Conservation (phyloP, 805 yeast genomes). For the Cyberlindnera saturnus region DNA sequence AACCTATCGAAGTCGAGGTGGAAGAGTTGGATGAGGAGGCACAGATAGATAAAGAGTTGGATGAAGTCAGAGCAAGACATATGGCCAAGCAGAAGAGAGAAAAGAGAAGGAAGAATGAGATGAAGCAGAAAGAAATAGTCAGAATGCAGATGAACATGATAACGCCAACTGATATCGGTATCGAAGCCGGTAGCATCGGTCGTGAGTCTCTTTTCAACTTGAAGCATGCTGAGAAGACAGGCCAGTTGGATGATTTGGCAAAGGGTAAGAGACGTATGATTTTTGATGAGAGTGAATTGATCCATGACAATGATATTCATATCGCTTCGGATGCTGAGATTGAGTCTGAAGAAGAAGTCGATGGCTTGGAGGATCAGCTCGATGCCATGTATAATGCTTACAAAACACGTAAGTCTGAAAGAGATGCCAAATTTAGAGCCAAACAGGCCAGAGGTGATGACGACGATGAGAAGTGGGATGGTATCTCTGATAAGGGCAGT, state of each 20-base stretch:
- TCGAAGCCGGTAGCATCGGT: slow-evolving; percentile 82
- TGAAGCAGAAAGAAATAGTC: slow-evolving; percentile 77
- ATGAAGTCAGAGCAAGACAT: slow-evolving; percentile 65
- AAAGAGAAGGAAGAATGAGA: slow-evolving; percentile 74
- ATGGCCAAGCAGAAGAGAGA: slow-evolving; percentile 69
- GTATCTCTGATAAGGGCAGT: slow-evolving; percentile 47
- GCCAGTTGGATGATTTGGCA: slow-evolving; percentile 64
- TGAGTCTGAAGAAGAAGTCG: slow-evolving; percentile 46
- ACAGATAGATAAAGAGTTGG: slow-evolving; percentile 79
- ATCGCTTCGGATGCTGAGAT: slow-evolving; percentile 40
- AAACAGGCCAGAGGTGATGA: slow-evolving; percentile 70
- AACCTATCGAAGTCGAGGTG: slow-evolving; percentile 42
- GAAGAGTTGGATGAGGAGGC: slow-evolving; percentile 82
- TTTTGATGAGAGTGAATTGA: slow-evolving; percentile 49
- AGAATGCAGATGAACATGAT: slow-evolving; percentile 96
- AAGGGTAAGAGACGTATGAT: slow-evolving; percentile 68
- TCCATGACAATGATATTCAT: slow-evolving; percentile 51
- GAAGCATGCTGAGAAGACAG: slow-evolving; percentile 82
- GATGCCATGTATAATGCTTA: slow-evolving; percentile 74
- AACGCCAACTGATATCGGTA: slow-evolving; percentile 87
- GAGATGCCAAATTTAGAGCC: slow-evolving; percentile 63
- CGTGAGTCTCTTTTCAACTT: slow-evolving; percentile 76
- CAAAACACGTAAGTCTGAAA: slow-evolving; percentile 61
- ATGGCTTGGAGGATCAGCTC: slow-evolving; percentile 72
- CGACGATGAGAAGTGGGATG: slow-evolving; percentile 75